These are phyloP conservation scores for Guyanaporus albipodus DNA, from an alignment of 768 basidiomycete genomes.

Conservation along the genomic window DNA sequence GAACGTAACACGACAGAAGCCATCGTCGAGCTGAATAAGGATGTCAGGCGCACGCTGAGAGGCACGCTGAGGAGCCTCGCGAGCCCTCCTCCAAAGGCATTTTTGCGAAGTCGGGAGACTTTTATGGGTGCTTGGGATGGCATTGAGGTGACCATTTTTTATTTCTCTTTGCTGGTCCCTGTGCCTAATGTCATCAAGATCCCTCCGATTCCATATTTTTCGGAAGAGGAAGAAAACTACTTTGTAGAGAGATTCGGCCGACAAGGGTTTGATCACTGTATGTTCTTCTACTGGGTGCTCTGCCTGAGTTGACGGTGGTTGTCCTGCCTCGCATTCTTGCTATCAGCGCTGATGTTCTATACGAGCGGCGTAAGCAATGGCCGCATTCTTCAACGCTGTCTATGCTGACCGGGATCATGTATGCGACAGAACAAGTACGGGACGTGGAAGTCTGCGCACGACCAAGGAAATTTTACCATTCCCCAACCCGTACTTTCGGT, in stretches of 20 bases:
- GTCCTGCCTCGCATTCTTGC: background rate
- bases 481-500: slow-evolving; percentile 39
- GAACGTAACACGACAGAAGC: slow-evolving; percentile 46
- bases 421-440: slow-evolving; percentile 35
- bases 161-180: background rate
- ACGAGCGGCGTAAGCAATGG: slow-evolving; percentile 45
- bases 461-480: slow-evolving; percentile 43
- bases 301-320: background rate
- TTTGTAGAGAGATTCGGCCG: slow-evolving; percentile 57
- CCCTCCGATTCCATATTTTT: slow-evolving; percentile 58
- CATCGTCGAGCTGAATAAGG: slow-evolving; percentile 47
- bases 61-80: slow-evolving; percentile 49
- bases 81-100: slow-evolving; percentile 53
- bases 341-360: slow-evolving; percentile 63
- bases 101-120: slow-evolving; percentile 46
- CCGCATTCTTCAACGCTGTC: background rate
- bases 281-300: slow-evolving; percentile 22
- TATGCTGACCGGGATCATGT: background rate
- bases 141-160: slow-evolving; percentile 13
- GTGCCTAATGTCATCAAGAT: slow-evolving; percentile 38
- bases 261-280: slow-evolving; percentile 61
- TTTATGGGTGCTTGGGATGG: slow-evolving; percentile 53
- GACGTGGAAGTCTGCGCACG: slow-evolving; percentile 35
- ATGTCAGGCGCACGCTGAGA: slow-evolving; percentile 55
- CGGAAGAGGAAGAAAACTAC: slow-evolving; percentile 61